A percentile compares a stretch with the other conserved stretches of the same genome.
Conservation (phyloP, 1,284 basidiomycete species). For the Cerrena zonata region DNA sequence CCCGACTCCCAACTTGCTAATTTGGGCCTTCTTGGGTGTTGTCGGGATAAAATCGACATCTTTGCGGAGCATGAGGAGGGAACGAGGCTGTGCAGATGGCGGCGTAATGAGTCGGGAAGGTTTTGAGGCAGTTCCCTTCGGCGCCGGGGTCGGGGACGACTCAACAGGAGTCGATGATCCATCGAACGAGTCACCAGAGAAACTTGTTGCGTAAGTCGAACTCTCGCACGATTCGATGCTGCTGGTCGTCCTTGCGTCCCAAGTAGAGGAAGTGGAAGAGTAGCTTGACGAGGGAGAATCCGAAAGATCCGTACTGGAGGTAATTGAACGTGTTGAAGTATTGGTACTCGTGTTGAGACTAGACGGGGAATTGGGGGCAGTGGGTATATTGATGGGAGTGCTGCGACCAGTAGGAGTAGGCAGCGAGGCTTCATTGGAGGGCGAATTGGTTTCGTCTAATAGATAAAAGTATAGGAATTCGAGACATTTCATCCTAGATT, state of each 20-base stretch:
- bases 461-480: slow-evolving; percentile 91
- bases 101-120: slow-evolving; percentile 20
- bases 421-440: slow-evolving; percentile 2
- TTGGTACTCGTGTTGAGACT: too few relatives aligned
- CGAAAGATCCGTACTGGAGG: slow-evolving; percentile 27
- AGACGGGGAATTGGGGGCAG: slow-evolving; percentile 18
- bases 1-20: slow-evolving; percentile 30
- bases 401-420: slow-evolving; percentile 2
- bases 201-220: slow-evolving; percentile 27
- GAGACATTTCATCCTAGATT: slow-evolving; percentile 80
- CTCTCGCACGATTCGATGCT: slow-evolving; percentile 21
- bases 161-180: slow-evolving; percentile 11
- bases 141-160: slow-evolving; percentile 10
- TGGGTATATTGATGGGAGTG: slow-evolving; percentile 18
- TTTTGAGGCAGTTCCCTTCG: slow-evolving; percentile 15
- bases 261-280: slow-evolving; percentile 23
- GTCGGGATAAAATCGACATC: slow-evolving; percentile 68
- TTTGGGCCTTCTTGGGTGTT: slow-evolving; percentile 55
- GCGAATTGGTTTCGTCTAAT: slow-evolving; percentile 57
- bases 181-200: slow-evolving; percentile 9
- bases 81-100: slow-evolving; percentile 26
- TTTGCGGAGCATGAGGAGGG: slow-evolving; percentile 57
- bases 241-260: too few relatives aligned
- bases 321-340: slow-evolving; percentile 21
- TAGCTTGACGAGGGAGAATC: slow-evolving; percentile 33